Evolutionary conservation across 2,329 filamentous ascomycete species (phyloP).

Genomic region (Colletotrichum orchidophilum): DNA sequence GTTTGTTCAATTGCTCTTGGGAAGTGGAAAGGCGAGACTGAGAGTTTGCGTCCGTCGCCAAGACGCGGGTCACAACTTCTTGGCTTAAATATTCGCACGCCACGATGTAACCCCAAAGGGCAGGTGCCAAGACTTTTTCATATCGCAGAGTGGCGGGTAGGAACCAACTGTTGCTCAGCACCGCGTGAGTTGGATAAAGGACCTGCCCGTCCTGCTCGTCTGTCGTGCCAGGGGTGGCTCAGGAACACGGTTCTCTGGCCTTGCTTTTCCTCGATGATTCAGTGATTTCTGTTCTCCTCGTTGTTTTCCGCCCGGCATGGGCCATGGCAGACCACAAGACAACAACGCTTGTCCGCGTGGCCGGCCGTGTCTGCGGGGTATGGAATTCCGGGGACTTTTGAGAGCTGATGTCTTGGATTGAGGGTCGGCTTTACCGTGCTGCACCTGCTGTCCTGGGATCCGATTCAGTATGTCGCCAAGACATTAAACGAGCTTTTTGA

Average conservation of each 20-base stretch:
- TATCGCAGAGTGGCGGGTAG: slow-evolving; percentile 4
- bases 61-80: not conserved
- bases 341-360: not conserved
- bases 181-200: not conserved
- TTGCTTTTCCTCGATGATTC: not conserved
- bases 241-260: not conserved
- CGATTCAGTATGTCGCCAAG: not conserved
- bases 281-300: not conserved
- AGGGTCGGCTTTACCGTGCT: not conserved
- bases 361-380: not conserved
- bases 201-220: slow-evolving; percentile 17
- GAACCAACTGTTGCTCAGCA: slow-evolving; percentile 5
- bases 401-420: not conserved
- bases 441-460: slow-evolving; percentile 2
- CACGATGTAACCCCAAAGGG: slow-evolving; percentile 26
- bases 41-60: no score
- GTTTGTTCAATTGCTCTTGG: not conserved
- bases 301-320: not conserved
- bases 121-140: slow-evolving; percentile 29
- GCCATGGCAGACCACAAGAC: not conserved
- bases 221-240: not conserved
- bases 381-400: not conserved
- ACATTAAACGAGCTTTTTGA: not conserved
- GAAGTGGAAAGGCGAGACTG: not conserved
- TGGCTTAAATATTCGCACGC: slow-evolving; percentile 2